Conservation (phyloP, 2,329 filamentous ascomycete species). For the Camillea tinctor region DNA sequence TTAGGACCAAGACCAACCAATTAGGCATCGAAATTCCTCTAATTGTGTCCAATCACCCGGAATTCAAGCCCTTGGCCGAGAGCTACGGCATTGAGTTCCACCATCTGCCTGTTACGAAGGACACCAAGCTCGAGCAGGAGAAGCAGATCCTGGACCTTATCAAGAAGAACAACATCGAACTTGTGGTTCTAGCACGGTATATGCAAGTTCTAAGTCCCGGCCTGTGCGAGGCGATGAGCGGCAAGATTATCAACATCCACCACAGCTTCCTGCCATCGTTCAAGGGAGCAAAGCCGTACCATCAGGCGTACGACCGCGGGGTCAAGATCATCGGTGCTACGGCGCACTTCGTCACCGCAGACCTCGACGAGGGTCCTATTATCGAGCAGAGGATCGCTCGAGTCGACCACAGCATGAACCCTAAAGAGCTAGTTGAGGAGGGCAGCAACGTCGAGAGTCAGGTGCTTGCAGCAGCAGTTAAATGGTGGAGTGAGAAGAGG, state of each 20-base stretch:
- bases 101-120: slow-evolving; percentile 76
- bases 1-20: slow-evolving; percentile 73
- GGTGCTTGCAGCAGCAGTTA: slow-evolving; percentile 76
- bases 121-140: slow-evolving; percentile 76
- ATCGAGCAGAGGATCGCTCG: slow-evolving; percentile 80
- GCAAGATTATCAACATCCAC: slow-evolving; percentile 90
- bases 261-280: slow-evolving; percentile 83
- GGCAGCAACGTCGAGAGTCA: slow-evolving; percentile 83
- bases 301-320: slow-evolving; percentile 81
- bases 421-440: slow-evolving; percentile 75
- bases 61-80: slow-evolving; percentile 66
- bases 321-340: slow-evolving; percentile 89
- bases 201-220: slow-evolving; percentile 81
- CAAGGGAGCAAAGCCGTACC: slow-evolving; percentile 86
- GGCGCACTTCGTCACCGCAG: slow-evolving; percentile 82
- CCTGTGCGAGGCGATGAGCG: slow-evolving; percentile 76
- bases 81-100: slow-evolving; percentile 77
- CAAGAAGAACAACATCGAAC: slow-evolving; percentile 66
- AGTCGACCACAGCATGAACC: slow-evolving; percentile 73
- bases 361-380: slow-evolving; percentile 83
- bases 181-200: slow-evolving; percentile 79
- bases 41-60: slow-evolving; percentile 80
- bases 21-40: slow-evolving; percentile 73
- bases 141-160: slow-evolving; percentile 68
- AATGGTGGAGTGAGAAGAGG: slow-evolving; percentile 77